A percentile compares a stretch with the other conserved stretches of the same genome.
Conservation (phyloP, 495 filamentous ascomycete species). For the Saxophila tyrrhenica region DNA sequence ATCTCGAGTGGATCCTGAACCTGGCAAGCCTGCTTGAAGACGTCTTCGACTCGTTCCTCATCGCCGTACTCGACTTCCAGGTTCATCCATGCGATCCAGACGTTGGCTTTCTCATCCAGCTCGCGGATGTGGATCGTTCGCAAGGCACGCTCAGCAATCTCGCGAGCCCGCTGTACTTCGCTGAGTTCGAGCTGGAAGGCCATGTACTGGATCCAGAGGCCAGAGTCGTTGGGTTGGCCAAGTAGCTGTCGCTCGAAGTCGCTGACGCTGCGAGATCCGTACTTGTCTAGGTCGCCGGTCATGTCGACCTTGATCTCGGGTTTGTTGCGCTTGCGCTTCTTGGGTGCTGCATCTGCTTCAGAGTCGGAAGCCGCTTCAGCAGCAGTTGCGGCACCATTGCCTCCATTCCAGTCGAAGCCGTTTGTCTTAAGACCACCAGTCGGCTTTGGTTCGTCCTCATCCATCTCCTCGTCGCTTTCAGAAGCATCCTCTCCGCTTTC, state of each 20-base stretch:
- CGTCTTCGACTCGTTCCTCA: conserved; percentile 71
- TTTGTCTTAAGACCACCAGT: conserved; percentile 55
- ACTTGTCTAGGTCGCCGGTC: conserved; percentile 75
- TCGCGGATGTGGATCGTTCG: conserved; percentile 79
- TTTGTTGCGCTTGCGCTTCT: conserved; percentile 72
- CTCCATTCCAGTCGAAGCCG: conserved; percentile 81
- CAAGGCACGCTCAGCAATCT: conserved; percentile 79
- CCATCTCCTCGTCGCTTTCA: conserved; percentile 40
- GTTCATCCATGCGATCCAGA: conserved; percentile 90
- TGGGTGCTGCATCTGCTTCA: conserved; percentile 43
- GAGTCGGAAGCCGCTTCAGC: conserved; percentile 37
- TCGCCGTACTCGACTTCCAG: conserved; percentile 84
- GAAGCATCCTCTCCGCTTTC: conserved; percentile 34
- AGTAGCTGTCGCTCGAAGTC: conserved; percentile 91
- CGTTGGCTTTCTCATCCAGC: conserved; percentile 80
- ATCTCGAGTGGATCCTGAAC: conserved; percentile 88
- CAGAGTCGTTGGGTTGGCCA: conserved; percentile 77
- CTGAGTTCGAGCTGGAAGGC: conserved; percentile 88
- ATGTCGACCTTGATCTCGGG: conserved; percentile 73
- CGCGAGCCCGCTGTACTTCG: conserved; percentile 72
- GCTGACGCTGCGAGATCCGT: conserved; percentile 79
- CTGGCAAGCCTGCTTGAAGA: conserved; percentile 86
- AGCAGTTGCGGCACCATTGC: conserved; percentile 17
- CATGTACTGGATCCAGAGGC: conserved; percentile 92
- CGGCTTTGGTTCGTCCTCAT: conserved; percentile 23